Percentiles rank a stretch among this genome's conserved stretches.
Evolutionary conservation across 768 basidiomycete species (phyloP).

Genomic region (Cantharellus anzutake): DNA sequence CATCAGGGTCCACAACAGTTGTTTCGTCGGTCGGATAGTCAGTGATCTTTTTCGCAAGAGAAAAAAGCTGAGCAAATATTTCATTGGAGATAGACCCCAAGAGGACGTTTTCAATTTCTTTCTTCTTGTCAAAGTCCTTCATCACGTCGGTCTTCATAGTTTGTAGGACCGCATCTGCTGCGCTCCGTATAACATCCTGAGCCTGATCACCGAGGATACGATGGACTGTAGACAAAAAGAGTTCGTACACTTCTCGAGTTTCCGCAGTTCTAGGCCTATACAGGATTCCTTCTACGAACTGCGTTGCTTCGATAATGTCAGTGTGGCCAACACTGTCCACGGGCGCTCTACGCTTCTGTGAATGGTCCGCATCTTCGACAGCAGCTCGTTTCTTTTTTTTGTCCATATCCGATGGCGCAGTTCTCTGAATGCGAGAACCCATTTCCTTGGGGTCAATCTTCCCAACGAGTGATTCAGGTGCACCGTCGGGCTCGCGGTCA

Average conservation of each 20-base stretch:
- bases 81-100: conserved; percentile 47
- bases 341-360: conserved; percentile 33
- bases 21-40: conserved; percentile 88
- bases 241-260: conserved; percentile 86
- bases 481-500: conserved; percentile 94
- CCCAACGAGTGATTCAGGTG: conserved; percentile 81
- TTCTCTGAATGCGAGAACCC: conserved; percentile 76
- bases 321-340: conserved; percentile 41
- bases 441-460: conserved; percentile 79
- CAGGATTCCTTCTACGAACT: conserved; percentile 79
- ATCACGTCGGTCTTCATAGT: conserved; percentile 69
- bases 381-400: conserved; percentile 84
- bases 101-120: conserved; percentile 46
- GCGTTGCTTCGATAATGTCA: conserved; percentile 87
- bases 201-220: conserved; percentile 80
- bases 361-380: conserved; percentile 39
- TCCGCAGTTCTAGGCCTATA: conserved; percentile 90
- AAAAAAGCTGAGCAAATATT: conserved; percentile 63
- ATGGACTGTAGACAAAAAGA: conserved; percentile 72
- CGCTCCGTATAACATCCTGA: conserved; percentile 87
- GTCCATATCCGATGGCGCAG: conserved; percentile 70
- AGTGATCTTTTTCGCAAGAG: conserved; percentile 82
- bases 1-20: conserved; percentile 53
- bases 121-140: conserved; percentile 97
- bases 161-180: conserved; percentile 83